Conservation (phyloP, 257 asterid species). For the Ballota nigra region DNA sequence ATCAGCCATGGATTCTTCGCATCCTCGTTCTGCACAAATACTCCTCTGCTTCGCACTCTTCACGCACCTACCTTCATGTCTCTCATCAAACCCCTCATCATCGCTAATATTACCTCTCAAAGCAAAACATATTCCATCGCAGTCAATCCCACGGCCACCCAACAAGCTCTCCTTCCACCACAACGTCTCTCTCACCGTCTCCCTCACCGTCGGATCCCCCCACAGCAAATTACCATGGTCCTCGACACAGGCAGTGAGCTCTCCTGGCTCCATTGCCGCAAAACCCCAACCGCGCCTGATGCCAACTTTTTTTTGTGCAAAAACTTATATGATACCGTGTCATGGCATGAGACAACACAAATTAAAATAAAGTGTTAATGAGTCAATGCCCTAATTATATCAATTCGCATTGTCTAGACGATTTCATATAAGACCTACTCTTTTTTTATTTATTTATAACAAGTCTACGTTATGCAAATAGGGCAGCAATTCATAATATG, state of each 20-base stretch:
- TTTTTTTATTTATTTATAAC: too few relatives aligned
- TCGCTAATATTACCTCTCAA: slow-evolving; percentile 43
- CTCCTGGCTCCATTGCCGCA: slow-evolving; percentile 72
- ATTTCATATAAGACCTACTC: too few relatives aligned
- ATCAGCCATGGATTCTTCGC: slow-evolving; percentile 28
- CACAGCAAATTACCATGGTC: slow-evolving; percentile 75
- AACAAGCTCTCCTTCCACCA: slow-evolving; percentile 66
- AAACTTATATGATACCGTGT: too few relatives aligned
- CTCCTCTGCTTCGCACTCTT: slow-evolving; percentile 22
- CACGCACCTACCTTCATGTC: slow-evolving; percentile 26
- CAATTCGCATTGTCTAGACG: too few relatives aligned
- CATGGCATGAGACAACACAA: too few relatives aligned
- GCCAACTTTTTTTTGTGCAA: too few relatives aligned
- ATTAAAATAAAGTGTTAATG: too few relatives aligned
- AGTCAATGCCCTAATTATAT: too few relatives aligned
- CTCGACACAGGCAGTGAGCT: slow-evolving; percentile 92
- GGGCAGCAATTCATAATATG: too few relatives aligned
- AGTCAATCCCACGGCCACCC: slow-evolving; percentile 33
- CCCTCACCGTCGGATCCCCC: slow-evolving; percentile 75
- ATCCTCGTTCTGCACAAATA: not conserved
- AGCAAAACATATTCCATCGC: slow-evolving; percentile 33
- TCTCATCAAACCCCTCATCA: too few relatives aligned
- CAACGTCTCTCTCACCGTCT: slow-evolving; percentile 60
- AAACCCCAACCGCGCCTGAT: slow-evolving; percentile 37
- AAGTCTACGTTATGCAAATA: too few relatives aligned